Evolutionary conservation across 495 filamentous ascomycete genomes (phyloP).

Genomic region (Oleoguttula mirabilis): DNA sequence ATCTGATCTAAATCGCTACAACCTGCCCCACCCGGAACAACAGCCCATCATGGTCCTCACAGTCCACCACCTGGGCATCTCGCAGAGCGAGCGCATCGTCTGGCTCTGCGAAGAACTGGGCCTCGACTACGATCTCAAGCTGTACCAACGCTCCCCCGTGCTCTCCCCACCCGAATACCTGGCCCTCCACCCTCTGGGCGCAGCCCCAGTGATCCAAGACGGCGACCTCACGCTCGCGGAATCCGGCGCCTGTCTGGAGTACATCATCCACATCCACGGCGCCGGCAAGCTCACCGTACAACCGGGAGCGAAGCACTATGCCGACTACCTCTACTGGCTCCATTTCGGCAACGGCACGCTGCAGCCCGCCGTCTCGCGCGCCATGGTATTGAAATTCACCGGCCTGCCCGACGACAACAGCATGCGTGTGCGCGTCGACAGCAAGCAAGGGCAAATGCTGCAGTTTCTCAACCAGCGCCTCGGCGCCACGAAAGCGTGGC

Average conservation of each 20-base stretch:
- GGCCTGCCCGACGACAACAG: constrained; percentile 17
- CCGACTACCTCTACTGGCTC: constrained; percentile 50
- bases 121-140: constrained; percentile 40
- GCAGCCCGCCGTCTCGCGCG: constrained; percentile 28
- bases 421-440: constrained; percentile 11
- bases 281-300: constrained; percentile 33
- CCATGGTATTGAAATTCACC: constrained; percentile 8
- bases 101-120: constrained; percentile 54
- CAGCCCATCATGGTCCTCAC: constrained; percentile 32
- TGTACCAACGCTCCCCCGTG: constrained; percentile 40
- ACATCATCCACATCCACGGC: constrained; percentile 43
- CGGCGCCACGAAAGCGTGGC: constrained; percentile 32
- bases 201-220: constrained; percentile 47
- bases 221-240: constrained; percentile 39
- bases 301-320: constrained; percentile 35
- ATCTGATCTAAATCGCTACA: too few species aligned
- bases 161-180: constrained; percentile 43
- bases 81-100: constrained; percentile 49
- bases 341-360: constrained; percentile 49
- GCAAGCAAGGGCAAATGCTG: constrained; percentile 25
- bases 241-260: constrained; percentile 43
- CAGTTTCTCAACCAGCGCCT: constrained; percentile 36
- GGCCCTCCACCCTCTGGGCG: constrained; percentile 39
- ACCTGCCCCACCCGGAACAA: too few species aligned
- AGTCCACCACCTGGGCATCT: constrained; percentile 46